Evolutionary conservation across 345 rosid species (phyloP).

Genomic region (Gynandropsis gynandra): DNA sequence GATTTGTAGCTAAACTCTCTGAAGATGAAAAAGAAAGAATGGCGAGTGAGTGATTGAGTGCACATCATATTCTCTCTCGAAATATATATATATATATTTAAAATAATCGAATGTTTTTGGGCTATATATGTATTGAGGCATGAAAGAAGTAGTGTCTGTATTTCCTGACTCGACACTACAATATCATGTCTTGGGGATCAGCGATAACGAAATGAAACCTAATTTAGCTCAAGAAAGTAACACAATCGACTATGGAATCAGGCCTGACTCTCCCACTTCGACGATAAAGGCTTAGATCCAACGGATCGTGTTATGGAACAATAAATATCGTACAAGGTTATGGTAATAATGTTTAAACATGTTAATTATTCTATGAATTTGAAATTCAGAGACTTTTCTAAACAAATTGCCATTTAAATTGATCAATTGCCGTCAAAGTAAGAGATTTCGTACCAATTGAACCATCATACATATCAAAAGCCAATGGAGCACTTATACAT

Average conservation of each 20-base stretch:
- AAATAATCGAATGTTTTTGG: no score
- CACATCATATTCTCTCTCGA: no score
- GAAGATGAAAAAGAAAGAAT: constrained; percentile 27
- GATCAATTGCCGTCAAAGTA: constrained; percentile 67
- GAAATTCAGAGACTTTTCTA: constrained; percentile 30
- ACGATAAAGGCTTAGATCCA: constrained; percentile 41
- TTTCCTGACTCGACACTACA: constrained; percentile 29
- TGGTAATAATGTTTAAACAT: no score
- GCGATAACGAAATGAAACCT: no score
- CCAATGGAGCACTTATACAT: no score
- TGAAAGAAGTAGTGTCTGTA: constrained; percentile 24
- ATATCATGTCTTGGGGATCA: constrained; percentile 33
- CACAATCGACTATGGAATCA: constrained; percentile 34
- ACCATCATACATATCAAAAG: constrained; percentile 58
- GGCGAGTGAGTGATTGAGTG: constrained; percentile 23
- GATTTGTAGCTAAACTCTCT: constrained; percentile 46
- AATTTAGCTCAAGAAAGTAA: constrained; percentile 21
- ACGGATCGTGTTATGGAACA: no score
- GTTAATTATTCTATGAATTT: no score
- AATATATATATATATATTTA: no score
- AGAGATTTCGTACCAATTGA: constrained; percentile 61
- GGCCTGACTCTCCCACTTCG: constrained; percentile 44
- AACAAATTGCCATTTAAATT: constrained; percentile 43
- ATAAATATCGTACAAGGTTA: no score
- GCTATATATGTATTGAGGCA: no score